Evolutionary conservation across 1,139 yeast genomes (phyloP).

Genomic region (Candida frijolesensis): DNA sequence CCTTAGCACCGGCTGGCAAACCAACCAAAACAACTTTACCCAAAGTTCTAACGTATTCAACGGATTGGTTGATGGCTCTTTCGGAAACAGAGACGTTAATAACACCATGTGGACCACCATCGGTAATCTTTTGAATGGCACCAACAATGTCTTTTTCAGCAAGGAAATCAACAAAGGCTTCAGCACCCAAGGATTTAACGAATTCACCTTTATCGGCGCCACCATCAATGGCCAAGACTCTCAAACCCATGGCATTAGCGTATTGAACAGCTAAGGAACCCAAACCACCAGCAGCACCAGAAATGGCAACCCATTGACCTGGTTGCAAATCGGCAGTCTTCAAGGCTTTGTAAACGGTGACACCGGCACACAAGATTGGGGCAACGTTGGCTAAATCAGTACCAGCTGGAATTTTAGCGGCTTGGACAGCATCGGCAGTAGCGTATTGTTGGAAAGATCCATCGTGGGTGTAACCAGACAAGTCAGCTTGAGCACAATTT

Average conservation of each 20-base stretch:
- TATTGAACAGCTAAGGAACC: slow-evolving; percentile 82
- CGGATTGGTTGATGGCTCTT: slow-evolving; percentile 68
- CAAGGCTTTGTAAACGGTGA: slow-evolving; percentile 82
- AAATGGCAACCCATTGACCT: slow-evolving; percentile 79
- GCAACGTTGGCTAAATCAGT: slow-evolving; percentile 37
- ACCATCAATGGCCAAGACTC: slow-evolving; percentile 77
- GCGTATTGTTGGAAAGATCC: slow-evolving; percentile 87
- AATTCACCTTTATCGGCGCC: slow-evolving; percentile 66
- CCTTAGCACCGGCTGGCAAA: slow-evolving; percentile 72
- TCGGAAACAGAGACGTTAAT: slow-evolving; percentile 81
- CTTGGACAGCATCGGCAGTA: slow-evolving; percentile 54
- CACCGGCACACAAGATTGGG: slow-evolving; percentile 70
- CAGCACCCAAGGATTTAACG: slow-evolving; percentile 65
- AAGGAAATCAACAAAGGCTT: slow-evolving; percentile 66
- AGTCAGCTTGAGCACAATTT: slow-evolving; percentile 66
- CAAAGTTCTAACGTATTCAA: slow-evolving; percentile 67
- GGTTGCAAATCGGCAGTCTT: slow-evolving; percentile 66
- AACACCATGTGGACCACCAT: slow-evolving; percentile 68
- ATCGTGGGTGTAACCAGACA: slow-evolving; percentile 80
- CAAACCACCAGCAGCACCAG: slow-evolving; percentile 87
- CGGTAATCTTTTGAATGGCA: slow-evolving; percentile 29
- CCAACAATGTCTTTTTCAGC: slow-evolving; percentile 34
- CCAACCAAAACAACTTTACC: slow-evolving; percentile 85
- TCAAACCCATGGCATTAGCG: slow-evolving; percentile 80
- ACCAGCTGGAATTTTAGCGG: slow-evolving; percentile 37